Evolutionary conservation across 2,329 filamentous ascomycete genomes (phyloP), one percentile per base, ranked within the genome.

Genomic region (Pseudogymnoascus sp.): DNA sequence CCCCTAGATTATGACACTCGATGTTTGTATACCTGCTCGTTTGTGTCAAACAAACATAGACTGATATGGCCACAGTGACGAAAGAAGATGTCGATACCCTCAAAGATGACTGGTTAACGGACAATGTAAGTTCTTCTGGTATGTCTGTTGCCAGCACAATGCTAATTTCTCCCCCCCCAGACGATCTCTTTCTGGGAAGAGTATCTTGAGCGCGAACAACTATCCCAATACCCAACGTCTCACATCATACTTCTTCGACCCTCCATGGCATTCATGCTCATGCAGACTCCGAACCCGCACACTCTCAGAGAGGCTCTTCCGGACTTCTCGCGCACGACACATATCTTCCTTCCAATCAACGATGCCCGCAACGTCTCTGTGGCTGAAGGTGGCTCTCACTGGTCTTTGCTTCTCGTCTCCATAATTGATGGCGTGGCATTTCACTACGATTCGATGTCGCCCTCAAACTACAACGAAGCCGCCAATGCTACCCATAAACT

Each of bases 181-280:
- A 93, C 92, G 70, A 97, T 99, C 68, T 88, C 91, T 61, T 97
- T 99, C 74, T 99, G 95, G 93, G 90, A 97, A 82, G 93, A 97
- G 82, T 93, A 90, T 74, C 86, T 99, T 68, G 95, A 99, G 76
- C 90, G 87, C 66, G 93, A 97, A 79, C 87, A 91, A 65, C 86
- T 99, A 29, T 80, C 81, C 31, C 84, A 86, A 69, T 96, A 89
- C 73, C 90, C 90, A 8, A 86, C 90, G 72, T 91, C 91, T 19
- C 85, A 91, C 67, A 96, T 99, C 73, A 82, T 93, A 65, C 89
- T 99, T 63, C 86, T 99, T 29, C 90, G 93, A 11, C 95, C 95
- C 0, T 90, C 88, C 71, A 96, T 97, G 90, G 88, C 90, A 63
- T 96, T 95, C 74, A 86, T 97, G 75, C 84, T 97, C 66, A 89